phyloP scores from a whole-genome alignment of 352 stramenopile genomes.

The Phytophthora cajani region DNA sequence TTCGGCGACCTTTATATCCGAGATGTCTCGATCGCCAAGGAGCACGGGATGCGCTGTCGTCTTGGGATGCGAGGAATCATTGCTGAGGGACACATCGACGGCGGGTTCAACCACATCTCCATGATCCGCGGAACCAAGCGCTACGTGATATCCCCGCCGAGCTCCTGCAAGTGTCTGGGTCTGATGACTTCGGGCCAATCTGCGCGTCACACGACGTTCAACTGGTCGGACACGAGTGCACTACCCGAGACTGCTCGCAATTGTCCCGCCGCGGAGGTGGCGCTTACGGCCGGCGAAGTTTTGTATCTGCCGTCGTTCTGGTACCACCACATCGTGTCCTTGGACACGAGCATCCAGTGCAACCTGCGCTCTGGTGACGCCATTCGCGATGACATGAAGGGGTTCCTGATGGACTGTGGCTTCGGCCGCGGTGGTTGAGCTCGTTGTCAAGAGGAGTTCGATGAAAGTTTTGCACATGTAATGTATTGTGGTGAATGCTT shows the following conservation, averaged over 20 bases:
- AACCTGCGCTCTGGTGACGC: constrained; percentile 86
- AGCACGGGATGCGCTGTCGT: constrained; percentile 74
- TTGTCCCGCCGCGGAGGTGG: constrained; percentile 88
- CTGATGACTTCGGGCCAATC: constrained; percentile 83
- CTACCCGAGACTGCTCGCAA: constrained; percentile 41
- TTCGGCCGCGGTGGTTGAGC: constrained; percentile 16
- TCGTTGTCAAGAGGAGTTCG: neutral
- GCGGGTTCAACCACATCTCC: constrained; percentile 93
- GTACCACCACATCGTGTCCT: constrained; percentile 96
- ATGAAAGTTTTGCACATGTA: constrained; percentile 18
- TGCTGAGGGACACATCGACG: constrained; percentile 94
- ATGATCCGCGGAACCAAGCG: constrained; percentile 91
- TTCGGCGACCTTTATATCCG: constrained; percentile 69
- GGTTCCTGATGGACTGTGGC: constrained; percentile 51
- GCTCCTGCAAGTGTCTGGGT: constrained; percentile 82
- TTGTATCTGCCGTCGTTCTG: constrained; percentile 95
- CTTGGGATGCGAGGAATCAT: constrained; percentile 95
- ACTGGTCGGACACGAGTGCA: constrained; percentile 85
- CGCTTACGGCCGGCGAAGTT: constrained; percentile 92
- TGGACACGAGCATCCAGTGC: constrained; percentile 95
- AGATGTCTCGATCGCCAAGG: constrained; percentile 36
- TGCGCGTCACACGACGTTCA: constrained; percentile 88
- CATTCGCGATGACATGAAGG: constrained; percentile 38
- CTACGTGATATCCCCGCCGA: constrained; percentile 93
- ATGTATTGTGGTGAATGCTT: constrained; percentile 18